Base-by-base conservation (phyloP, 768 basidiomycete species). In the Termitomyces sp. region DNA sequence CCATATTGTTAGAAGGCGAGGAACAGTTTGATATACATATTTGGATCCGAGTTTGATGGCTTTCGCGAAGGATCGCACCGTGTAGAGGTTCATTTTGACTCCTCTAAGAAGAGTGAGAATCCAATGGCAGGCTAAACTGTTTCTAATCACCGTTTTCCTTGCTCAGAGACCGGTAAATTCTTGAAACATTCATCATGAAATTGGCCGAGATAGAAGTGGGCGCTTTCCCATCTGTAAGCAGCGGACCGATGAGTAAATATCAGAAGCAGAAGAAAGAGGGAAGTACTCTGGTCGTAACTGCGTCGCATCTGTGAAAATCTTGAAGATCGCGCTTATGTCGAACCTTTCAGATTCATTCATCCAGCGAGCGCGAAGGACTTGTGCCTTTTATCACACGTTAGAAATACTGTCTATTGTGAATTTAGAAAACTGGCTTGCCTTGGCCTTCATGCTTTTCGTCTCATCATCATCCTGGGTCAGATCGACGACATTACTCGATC, bases 21-120 rank as follows among this genome's bases (percentile, higher is more conserved):
- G 95, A 59, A 99, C 85, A 0, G 94, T 93, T 68, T 96, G 96
- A 69, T 96, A 98, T 24, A 96, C 87, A 69, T 89, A 97, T 76
- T 99, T 99, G 37, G 94, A 92, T 18, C 97, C 97, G 66, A 79
- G 74, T 65, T 77, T 76, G 46, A 95, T 84, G 1, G 94, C 88
- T 59, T 78, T 83, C 2, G 79, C 76, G 60, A 87, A 96, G 61
- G 80, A 75, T 65, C 78, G 78, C 65, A 94, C 71, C 20, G 90
- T 88, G 53, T 82, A 79, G 6, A 79, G 61, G 63, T 83, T 83
- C 87, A 91, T 85, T 57, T 75, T 82, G 43, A 82, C 67, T 5
- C 81, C 82, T 22, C 90, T 90, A 57, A 9, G 29, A 36, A 44
- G 31, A 13, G 9, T 59, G n/a, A 50, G 57, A 29, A 42, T 31